Evolutionary conservation across 2,329 filamentous ascomycete species (phyloP).

Genomic region (Fusarium subtropicale): DNA sequence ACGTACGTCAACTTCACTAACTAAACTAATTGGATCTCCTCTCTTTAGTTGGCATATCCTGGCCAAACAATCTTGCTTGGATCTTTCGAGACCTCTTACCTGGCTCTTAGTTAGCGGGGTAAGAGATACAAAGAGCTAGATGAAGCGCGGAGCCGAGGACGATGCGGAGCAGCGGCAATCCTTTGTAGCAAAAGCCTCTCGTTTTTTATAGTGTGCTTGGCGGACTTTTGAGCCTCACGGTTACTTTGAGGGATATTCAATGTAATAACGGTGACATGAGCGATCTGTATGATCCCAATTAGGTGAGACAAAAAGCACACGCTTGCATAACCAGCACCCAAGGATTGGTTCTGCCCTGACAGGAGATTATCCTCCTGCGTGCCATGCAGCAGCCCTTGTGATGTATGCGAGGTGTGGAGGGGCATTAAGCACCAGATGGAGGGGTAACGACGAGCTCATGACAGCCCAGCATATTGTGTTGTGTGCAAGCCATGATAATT

Average conservation of each 20-base stretch:
- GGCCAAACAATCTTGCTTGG: not conserved
- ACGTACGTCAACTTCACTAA: slow-evolving; percentile 4
- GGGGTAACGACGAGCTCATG: slow-evolving; percentile 20
- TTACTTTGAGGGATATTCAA: not conserved
- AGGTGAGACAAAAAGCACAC: not conserved
- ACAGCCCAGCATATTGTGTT: not conserved
- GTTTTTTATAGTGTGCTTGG: not conserved
- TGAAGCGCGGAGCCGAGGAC: slow-evolving; percentile 10
- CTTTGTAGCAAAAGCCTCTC: not conserved
- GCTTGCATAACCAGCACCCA: not conserved
- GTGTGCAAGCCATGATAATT: slow-evolving; percentile 3
- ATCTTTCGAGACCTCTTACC: slow-evolving; percentile 8
- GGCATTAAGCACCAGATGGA: slow-evolving; percentile 30
- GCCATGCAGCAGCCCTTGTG: slow-evolving; percentile 5
- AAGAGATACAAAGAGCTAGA: slow-evolving; percentile 1
- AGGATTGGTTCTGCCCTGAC: slow-evolving; percentile 19
- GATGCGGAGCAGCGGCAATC: slow-evolving; percentile 29
- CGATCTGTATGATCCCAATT: slow-evolving; percentile 6
- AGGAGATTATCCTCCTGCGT: not conserved
- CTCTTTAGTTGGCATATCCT: not conserved
- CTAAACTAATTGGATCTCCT: not conserved
- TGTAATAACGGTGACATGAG: slow-evolving; percentile 3
- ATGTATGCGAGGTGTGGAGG: slow-evolving; percentile 30
- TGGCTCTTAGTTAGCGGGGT: slow-evolving; percentile 42
- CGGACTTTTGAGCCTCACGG: not conserved